phyloP scores from a whole-genome alignment of 2,329 filamentous ascomycete genomes.

The Fusarium praegraminearum region DNA sequence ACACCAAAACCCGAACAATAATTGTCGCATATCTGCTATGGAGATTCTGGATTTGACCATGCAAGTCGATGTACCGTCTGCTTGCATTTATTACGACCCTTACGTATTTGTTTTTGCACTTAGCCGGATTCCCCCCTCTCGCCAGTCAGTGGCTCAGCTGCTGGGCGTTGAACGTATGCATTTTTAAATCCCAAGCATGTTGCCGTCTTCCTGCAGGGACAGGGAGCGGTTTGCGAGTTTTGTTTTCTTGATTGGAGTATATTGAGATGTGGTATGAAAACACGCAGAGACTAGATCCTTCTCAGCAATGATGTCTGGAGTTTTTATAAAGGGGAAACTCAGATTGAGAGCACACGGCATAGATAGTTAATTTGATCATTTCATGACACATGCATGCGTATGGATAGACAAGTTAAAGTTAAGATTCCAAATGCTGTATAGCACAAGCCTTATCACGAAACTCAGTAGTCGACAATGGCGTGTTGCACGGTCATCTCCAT shows the following conservation, averaged over 20 bases:
- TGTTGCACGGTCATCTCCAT: conserved; percentile 20
- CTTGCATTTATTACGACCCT: conserved; percentile 9
- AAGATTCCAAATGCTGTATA: neutral
- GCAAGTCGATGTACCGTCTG: neutral
- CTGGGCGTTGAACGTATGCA: conserved; percentile 25
- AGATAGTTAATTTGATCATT: conserved; percentile 37
- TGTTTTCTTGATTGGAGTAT: conserved; percentile 20
- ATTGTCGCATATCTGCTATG: neutral
- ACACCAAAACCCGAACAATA: conserved; percentile 20
- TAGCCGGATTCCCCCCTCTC: conserved; percentile 23
- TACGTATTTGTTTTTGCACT: conserved; percentile 9
- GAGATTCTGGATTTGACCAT: neutral
- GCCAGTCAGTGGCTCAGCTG: conserved; percentile 15
- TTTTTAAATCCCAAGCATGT: conserved; percentile 38
- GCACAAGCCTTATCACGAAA: conserved; percentile 10
- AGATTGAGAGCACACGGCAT: conserved; percentile 29
- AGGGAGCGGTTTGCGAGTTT: conserved; percentile 15
- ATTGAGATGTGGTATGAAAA: conserved; percentile 38
- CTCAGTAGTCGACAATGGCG: conserved; percentile 3
- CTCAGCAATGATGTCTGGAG: conserved; percentile 25
- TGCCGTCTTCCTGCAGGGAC: conserved; percentile 31
- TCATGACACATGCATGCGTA: neutral
- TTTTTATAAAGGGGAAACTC: conserved; percentile 27
- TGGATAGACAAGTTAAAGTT: no score
- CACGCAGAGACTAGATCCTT: conserved; percentile 20